Conservation (phyloP, 192 early-diverging fungal genomes). For the Paraglomus occultum region DNA sequence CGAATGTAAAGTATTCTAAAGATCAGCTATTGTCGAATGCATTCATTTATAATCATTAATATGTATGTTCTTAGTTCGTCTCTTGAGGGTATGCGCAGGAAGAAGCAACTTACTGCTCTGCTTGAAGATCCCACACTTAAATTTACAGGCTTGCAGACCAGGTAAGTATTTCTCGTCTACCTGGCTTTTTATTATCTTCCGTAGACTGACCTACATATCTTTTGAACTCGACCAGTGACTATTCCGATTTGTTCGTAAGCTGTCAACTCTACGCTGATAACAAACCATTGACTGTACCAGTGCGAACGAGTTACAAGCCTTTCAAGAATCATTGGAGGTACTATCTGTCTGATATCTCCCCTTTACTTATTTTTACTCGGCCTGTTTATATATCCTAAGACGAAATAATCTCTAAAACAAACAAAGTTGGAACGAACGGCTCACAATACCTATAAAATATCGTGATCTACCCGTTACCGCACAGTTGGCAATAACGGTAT, state of each 20-base stretch:
- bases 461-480: slow-evolving; percentile 75
- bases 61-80: slow-evolving; percentile 29
- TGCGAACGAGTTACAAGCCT: slow-evolving; percentile 63
- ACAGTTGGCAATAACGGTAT: slow-evolving; percentile 72
- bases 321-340: slow-evolving; percentile 64
- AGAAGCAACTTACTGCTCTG: slow-evolving; percentile 28
- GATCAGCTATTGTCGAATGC: not conserved
- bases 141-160: slow-evolving; percentile 37
- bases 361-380: slow-evolving; percentile 19
- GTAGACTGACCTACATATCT: not conserved
- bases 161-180: slow-evolving; percentile 1
- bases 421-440: slow-evolving; percentile 88
- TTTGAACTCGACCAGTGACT: slow-evolving; percentile 37
- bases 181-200: not conserved
- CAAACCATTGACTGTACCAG: slow-evolving; percentile 60
- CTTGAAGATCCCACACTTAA: slow-evolving; percentile 32
- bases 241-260: slow-evolving; percentile 60
- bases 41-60: not conserved
- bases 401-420: not conserved
- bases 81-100: slow-evolving; percentile 37
- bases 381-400: slow-evolving; percentile 24
- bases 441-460: slow-evolving; percentile 84
- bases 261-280: slow-evolving; percentile 70
- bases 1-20: slow-evolving; percentile 60
- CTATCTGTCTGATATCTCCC: not conserved